These are phyloP conservation scores for Metarhizium album DNA, from an alignment of 2,329 filamentous ascomycete genomes.

Conservation along the genomic window DNA sequence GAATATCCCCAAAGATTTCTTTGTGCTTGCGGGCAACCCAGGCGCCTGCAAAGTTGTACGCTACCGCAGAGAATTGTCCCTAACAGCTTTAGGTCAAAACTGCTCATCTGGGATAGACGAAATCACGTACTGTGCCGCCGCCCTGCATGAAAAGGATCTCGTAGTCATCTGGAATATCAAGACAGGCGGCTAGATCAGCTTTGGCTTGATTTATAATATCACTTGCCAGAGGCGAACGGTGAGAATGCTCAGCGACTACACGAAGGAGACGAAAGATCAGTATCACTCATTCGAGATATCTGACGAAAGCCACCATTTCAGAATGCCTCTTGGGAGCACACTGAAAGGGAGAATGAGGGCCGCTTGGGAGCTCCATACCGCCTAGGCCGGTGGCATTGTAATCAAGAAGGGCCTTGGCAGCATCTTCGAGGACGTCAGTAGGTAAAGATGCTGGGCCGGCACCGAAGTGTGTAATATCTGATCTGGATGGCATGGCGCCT, in stretches of 20 bases:
- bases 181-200: slow-evolving; percentile 57
- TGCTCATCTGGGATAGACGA: background rate
- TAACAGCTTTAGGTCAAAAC: slow-evolving; percentile 12
- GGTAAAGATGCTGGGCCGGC: slow-evolving; percentile 84
- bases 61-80: slow-evolving; percentile 72
- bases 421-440: slow-evolving; percentile 66
- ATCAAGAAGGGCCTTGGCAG: slow-evolving; percentile 68
- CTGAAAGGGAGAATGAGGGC: background rate
- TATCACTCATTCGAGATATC: background rate
- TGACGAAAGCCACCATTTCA: background rate
- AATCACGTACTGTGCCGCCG: slow-evolving; percentile 46
- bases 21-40: slow-evolving; percentile 66
- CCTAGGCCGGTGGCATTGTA: slow-evolving; percentile 73
- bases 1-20: slow-evolving; percentile 45
- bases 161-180: slow-evolving; percentile 78
- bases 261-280: background rate
- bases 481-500: slow-evolving; percentile 27
- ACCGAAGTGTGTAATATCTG: slow-evolving; percentile 76
- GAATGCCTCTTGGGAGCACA: background rate
- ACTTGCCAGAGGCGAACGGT: slow-evolving; percentile 69
- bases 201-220: slow-evolving; percentile 73
- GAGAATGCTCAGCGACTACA: slow-evolving; percentile 70
- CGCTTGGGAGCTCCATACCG: slow-evolving; percentile 13
- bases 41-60: slow-evolving; percentile 73
- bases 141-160: slow-evolving; percentile 82